These are phyloP conservation scores for Trichomonas tenax DNA, from an alignment of 208 protist genomes.

Conservation along the genomic window DNA sequence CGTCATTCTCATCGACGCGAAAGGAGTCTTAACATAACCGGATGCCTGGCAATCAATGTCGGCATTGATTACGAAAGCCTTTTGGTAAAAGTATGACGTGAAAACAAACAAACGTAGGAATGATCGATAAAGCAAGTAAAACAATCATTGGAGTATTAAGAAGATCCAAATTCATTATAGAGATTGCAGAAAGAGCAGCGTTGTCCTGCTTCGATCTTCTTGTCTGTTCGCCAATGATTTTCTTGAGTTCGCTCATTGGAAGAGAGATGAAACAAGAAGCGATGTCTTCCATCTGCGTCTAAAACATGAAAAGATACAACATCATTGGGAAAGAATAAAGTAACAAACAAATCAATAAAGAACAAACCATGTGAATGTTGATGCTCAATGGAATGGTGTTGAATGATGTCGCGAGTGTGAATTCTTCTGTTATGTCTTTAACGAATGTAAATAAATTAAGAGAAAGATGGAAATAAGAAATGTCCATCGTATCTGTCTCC, in stretches of 20 bases:
- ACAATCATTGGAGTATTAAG: neutral
- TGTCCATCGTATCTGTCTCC: neutral
- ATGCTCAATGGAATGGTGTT: neutral
- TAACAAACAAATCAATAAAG: neutral
- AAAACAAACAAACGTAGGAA: neutral
- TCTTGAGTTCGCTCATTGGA: neutral
- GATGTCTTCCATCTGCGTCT: neutral
- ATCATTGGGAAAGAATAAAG: neutral
- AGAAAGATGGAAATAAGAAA: neutral
- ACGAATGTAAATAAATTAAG: neutral
- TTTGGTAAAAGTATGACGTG: neutral
- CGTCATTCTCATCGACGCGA: neutral
- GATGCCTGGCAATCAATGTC: neutral
- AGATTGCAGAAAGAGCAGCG: neutral
- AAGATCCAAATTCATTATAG: neutral
- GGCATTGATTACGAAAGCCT: neutral
- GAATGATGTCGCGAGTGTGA: neutral
- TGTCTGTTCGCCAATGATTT: neutral
- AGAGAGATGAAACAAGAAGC: neutral
- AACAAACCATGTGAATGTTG: neutral
- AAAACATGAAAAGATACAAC: neutral
- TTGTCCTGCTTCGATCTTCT: neutral
- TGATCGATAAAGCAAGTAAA: neutral
- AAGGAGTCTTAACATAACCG: neutral
- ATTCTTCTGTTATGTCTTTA: neutral